These are phyloP conservation scores for Isatis tinctoria DNA, from an alignment of 345 rosid species.

Conservation along the genomic window DNA sequence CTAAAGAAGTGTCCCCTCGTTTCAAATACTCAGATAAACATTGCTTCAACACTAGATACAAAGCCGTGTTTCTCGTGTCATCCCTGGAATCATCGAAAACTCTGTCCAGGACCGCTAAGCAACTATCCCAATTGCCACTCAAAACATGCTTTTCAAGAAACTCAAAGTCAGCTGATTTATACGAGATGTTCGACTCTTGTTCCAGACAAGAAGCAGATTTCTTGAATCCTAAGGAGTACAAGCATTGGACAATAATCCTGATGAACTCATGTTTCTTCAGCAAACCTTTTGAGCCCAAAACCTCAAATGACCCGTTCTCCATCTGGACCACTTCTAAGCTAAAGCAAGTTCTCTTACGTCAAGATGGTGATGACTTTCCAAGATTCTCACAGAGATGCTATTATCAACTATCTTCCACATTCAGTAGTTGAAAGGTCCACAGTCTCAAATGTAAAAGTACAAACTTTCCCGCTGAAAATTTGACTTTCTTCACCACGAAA, in stretches of 20 bases:
- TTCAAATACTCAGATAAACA: conserved; percentile 59
- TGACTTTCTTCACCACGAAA: neutral
- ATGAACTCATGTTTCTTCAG: conserved; percentile 61
- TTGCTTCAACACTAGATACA: conserved; percentile 66
- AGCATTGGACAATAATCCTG: conserved; percentile 62
- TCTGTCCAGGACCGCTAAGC: conserved; percentile 40
- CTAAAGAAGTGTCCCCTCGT: conserved; percentile 53
- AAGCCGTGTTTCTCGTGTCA: conserved; percentile 47
- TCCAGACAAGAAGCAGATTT: conserved; percentile 70
- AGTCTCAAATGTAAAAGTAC: neutral
- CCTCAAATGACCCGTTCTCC: conserved; percentile 42
- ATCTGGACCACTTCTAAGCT: conserved; percentile 25
- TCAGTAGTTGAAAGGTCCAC: conserved; percentile 17
- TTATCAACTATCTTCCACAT: conserved; percentile 8
- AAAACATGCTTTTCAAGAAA: conserved; percentile 57
- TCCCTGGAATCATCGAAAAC: conserved; percentile 37
- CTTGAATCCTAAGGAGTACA: conserved; percentile 66
- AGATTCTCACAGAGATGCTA: neutral
- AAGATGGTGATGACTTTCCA: neutral
- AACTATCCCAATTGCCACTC: conserved; percentile 67
- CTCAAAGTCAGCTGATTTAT: conserved; percentile 44
- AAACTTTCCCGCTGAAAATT: conserved; percentile 30
- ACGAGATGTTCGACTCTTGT: conserved; percentile 52
- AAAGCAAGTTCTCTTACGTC: neutral
- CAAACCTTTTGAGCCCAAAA: conserved; percentile 60